These are phyloP conservation scores for Wickerhamiella brachini DNA, from an alignment of 805 yeast genomes.

Conservation along the genomic window DNA sequence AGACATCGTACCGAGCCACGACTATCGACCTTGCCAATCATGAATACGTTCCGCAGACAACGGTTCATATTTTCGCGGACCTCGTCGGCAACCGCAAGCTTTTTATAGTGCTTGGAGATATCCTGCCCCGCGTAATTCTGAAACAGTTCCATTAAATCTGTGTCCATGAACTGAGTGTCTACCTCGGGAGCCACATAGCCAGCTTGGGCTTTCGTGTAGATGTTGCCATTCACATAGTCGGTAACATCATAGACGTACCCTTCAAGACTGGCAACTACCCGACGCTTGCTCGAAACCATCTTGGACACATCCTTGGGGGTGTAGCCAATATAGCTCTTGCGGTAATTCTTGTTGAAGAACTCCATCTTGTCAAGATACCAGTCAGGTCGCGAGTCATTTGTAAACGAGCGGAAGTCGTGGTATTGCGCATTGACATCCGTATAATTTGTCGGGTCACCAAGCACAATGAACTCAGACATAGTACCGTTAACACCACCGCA, in stretches of 20 bases:
- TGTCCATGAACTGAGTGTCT: slow-evolving; percentile 23
- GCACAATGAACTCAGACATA: slow-evolving; percentile 17
- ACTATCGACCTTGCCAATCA: slow-evolving; percentile 29
- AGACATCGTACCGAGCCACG: slow-evolving; percentile 26
- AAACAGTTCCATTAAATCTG: slow-evolving; percentile 21
- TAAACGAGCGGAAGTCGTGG: slow-evolving; percentile 29
- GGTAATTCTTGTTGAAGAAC: slow-evolving; percentile 24
- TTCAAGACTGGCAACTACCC: slow-evolving; percentile 23
- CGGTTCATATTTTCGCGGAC: slow-evolving; percentile 20
- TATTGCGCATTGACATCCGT: slow-evolving; percentile 28
- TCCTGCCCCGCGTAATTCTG: slow-evolving; percentile 27
- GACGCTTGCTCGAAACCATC: slow-evolving; percentile 16
- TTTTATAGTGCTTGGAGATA: slow-evolving; percentile 19
- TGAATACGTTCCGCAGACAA: slow-evolving; percentile 27
- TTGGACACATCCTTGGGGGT: slow-evolving; percentile 22
- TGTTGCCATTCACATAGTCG: slow-evolving; percentile 25
- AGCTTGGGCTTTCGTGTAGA: slow-evolving; percentile 20
- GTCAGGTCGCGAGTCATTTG: slow-evolving; percentile 29
- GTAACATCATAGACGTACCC: slow-evolving; percentile 29
- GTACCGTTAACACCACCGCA: slow-evolving; percentile 26
- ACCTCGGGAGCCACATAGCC: slow-evolving; percentile 19
- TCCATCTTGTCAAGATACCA: slow-evolving; percentile 29
- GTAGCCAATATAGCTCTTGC: slow-evolving; percentile 26
- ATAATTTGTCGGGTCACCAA: slow-evolving; percentile 25
- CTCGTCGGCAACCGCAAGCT: slow-evolving; percentile 17